Evolutionary conservation across 192 early-diverging fungal species (phyloP).

Genomic region (Coemansia sp.): DNA sequence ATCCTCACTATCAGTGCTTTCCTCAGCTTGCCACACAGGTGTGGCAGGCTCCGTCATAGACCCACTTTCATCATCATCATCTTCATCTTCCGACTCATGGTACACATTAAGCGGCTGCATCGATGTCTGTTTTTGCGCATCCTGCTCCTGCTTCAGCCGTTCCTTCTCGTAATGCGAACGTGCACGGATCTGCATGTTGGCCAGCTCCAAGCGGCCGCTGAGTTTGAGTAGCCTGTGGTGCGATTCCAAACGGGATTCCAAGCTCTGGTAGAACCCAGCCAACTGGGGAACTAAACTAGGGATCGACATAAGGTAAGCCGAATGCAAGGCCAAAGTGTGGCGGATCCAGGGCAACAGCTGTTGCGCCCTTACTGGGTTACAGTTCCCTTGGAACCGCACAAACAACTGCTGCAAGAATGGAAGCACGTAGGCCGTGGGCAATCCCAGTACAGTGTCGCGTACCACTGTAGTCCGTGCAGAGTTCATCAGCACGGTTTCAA

Average conservation of each 20-base stretch:
- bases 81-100: slow-evolving; percentile 18
- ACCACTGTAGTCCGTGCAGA: slow-evolving; percentile 30
- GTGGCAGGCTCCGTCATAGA: slow-evolving; percentile 22
- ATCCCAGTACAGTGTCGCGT: slow-evolving; percentile 37
- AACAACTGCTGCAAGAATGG: slow-evolving; percentile 52
- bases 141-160: slow-evolving; percentile 9
- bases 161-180: slow-evolving; percentile 20
- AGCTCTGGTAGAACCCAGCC: slow-evolving; percentile 41
- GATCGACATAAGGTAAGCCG: slow-evolving; percentile 36
- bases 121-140: slow-evolving; percentile 10
- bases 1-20: slow-evolving; percentile 37
- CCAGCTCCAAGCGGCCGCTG: slow-evolving; percentile 46
- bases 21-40: slow-evolving; percentile 47
- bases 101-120: slow-evolving; percentile 45
- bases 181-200: slow-evolving; percentile 41
- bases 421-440: slow-evolving; percentile 41
- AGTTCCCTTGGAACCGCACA: slow-evolving; percentile 29
- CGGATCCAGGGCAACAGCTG: slow-evolving; percentile 47
- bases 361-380: slow-evolving; percentile 21
- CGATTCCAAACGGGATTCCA: slow-evolving; percentile 34
- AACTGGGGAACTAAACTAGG: slow-evolving; percentile 46
- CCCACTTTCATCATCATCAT: slow-evolving; percentile 11
- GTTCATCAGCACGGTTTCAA: slow-evolving; percentile 44
- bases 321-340: slow-evolving; percentile 32
- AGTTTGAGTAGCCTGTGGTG: slow-evolving; percentile 35